These are phyloP conservation scores for Urtica urens DNA, from an alignment of 306 rosid species.

Conservation along the genomic window DNA sequence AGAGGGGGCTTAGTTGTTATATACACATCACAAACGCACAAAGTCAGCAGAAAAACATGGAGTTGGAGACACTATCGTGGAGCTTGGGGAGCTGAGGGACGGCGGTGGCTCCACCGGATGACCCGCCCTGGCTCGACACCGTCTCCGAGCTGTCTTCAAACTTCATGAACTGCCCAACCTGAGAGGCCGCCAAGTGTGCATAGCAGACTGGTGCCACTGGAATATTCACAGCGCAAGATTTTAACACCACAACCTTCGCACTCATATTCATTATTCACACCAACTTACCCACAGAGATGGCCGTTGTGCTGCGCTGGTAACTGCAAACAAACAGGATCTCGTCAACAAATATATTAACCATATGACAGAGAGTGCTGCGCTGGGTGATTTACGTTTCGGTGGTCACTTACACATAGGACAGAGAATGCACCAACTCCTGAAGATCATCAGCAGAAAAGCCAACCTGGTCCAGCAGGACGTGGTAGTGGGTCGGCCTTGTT, in stretches of 20 bases:
- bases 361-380: too few species aligned
- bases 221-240: neutral
- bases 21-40: too few species aligned
- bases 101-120: conserved; percentile 40
- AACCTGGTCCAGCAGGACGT: conserved; percentile 63
- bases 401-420: conserved; percentile 90
- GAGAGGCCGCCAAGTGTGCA: conserved; percentile 86
- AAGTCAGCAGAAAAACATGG: conserved; percentile 88
- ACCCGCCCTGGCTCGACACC: conserved; percentile 63
- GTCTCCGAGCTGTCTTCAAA: conserved; percentile 80
- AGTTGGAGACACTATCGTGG: conserved; percentile 38
- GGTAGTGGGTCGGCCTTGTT: conserved; percentile 82
- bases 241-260: too few species aligned
- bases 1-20: too few species aligned
- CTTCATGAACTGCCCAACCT: conserved; percentile 62
- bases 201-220: conserved; percentile 94
- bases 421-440: conserved; percentile 81
- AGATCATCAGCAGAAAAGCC: conserved; percentile 84
- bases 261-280: too few species aligned
- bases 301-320: conserved; percentile 92
- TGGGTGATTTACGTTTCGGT: neutral
- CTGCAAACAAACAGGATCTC: too few species aligned
- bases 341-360: too few species aligned
- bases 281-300: conserved; percentile 78
- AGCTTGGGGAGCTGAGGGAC: conserved; percentile 72